A percentile compares a stretch with the other conserved stretches of the same genome.
phyloP scores from a whole-genome alignment of 306 rosid species.

The Pyrus communis region DNA sequence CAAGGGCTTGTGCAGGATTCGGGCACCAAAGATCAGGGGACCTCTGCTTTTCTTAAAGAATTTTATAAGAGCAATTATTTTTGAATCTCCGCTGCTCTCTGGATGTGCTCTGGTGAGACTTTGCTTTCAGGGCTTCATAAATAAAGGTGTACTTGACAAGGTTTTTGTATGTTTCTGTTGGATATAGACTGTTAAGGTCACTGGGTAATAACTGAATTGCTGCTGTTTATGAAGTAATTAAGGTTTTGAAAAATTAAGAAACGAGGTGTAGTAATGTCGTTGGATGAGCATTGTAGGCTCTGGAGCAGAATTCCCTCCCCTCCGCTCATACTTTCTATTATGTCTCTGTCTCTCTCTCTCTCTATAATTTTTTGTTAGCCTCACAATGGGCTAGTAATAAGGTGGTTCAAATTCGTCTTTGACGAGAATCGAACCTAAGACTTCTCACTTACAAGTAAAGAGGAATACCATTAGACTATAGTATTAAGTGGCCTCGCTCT shows the following conservation, averaged over 20 bases:
- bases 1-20: constrained; percentile 53
- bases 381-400: too few species aligned
- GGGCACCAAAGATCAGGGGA: constrained; percentile 54
- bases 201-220: neutral
- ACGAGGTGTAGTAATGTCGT: neutral
- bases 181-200: constrained; percentile 1
- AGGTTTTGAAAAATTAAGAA: neutral
- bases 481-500: too few species aligned
- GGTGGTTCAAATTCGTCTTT: too few species aligned
- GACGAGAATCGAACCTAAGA: too few species aligned
- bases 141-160: constrained; percentile 17
- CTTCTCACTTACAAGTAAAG: too few species aligned
- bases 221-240: neutral
- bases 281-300: neutral
- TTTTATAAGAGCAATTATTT: constrained; percentile 75
- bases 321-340: too few species aligned
- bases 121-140: constrained; percentile 4
- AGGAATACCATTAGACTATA: too few species aligned
- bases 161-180: constrained; percentile 12
- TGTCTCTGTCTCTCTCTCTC: too few species aligned
- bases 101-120: neutral
- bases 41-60: constrained; percentile 60
- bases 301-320: too few species aligned
- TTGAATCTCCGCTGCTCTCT: constrained; percentile 25
- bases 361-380: too few species aligned